Base-by-base conservation (phyloP, 129 eudicot genomes). In the Daucus carota region DNA sequence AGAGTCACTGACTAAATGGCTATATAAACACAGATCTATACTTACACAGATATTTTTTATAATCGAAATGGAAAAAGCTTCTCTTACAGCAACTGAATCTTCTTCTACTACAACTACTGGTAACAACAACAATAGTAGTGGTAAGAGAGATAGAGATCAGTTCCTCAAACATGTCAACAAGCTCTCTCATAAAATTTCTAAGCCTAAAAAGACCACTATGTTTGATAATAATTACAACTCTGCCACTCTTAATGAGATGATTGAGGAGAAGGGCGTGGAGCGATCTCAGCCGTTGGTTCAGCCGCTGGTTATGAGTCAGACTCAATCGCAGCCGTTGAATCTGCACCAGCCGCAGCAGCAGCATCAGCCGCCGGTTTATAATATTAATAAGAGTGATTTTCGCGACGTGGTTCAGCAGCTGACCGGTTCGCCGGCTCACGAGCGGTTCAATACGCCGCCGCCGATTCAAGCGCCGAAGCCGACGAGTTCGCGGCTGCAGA, bases 391-490 rank as follows among this genome's bases (percentile, higher is more conserved):
- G 75, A 86, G 79, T 63, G 98, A 94, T 67, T 94, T 94, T 75
- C 89, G 98, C 0, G 97, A 91, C 17, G 98, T 94, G 15, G 98
- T 94, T 57, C 98, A 94, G 85, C 89, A 87, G 62, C 96, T 94
- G 50, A 94, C 98, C 50, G 98, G 98, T 33, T 89, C 98, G 0
- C 98, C 98, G 40, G 91, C 96, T 0, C 98, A 93, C 81, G 92
- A 92, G 38, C 81, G 90, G 5, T 26, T 77, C 24, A 31, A 81
- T 0, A 12, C 86, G 3, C 93, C 84, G 15, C 85, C 89, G 18
- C 86, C 90, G 44, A 81, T 81, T 15, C 83, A 84, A 14, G 87
- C 82, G 0, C 87, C 96, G 0, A 90, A 88, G 67, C 96, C 93
- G 0, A 86, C 87, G 4, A 93, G 96, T 77, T 93, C 97, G 0